Evolutionary conservation across 2,329 filamentous ascomycete genomes (phyloP), one percentile per base, ranked within the genome.

Genomic region (Pyrenochaeta sp.): DNA sequence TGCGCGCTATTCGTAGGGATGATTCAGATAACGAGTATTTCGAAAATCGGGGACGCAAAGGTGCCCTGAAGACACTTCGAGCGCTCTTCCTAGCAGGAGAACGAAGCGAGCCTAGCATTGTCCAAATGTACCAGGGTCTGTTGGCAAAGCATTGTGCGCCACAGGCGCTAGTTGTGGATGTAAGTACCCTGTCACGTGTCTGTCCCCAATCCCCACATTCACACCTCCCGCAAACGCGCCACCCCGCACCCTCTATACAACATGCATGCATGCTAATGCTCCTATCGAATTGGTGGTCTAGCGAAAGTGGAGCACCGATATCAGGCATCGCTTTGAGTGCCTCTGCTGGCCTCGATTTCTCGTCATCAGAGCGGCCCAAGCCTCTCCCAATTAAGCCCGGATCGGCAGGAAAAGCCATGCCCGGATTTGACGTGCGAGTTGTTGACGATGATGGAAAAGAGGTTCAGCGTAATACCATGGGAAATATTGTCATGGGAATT

Each of bases 11-110:
- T 63, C 85, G 89, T 53, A 85, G 90, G 51, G 90, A 94, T 44
- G 92, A 96, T 61, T 87, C 89, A 0, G 81, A 89, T 6, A 89
- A 91, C 68, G 75, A 77, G 4, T 76, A 81, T 40, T 81, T 96
- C 56, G 74, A 80, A 32, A 69, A 79, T 13, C 74, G 86, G 21
- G 91, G 90, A 6, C 69, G 80, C 31, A 78, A 82, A 24, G 86
- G 86, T 8, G 90, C 89, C 0, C 73, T 96, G n/a, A 85, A 79
- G 55, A 82, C 80, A 2, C 77, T 96, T 20, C 81, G 82, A 30
- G 89, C 83, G 0, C 75, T 96, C 5, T 96, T 96, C 72, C 79
- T 96, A 1, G 93, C 92, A 0, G 92, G 92, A 6, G 92, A 97
- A 68, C 79, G 92, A 26, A 95, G 89, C 22, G 93, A 96, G 63